These are phyloP conservation scores for Athelia psychrophila DNA, from an alignment of 1,284 basidiomycete genomes.

Conservation along the genomic window DNA sequence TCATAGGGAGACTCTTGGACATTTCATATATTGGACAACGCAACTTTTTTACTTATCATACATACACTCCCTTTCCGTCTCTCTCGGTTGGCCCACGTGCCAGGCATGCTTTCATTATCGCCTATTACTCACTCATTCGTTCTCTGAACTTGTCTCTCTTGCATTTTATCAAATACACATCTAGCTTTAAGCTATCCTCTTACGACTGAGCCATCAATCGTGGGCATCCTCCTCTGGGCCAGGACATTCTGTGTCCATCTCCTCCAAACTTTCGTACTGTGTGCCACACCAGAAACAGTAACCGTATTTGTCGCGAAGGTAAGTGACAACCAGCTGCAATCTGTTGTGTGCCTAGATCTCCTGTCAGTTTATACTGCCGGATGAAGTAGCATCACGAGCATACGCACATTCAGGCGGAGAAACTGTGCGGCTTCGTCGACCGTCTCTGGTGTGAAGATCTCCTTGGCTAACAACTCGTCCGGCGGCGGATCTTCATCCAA, in stretches of 20 bases:
- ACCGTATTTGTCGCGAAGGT: slow-evolving; percentile 65
- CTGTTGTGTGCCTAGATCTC: slow-evolving; percentile 61
- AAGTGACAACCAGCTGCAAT: slow-evolving; percentile 63
- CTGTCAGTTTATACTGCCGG: no score
- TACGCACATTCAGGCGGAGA: slow-evolving; percentile 63
- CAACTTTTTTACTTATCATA: slow-evolving; percentile 5
- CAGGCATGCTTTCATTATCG: slow-evolving; percentile 1
- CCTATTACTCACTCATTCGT: slow-evolving; percentile 12
- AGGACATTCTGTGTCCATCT: slow-evolving; percentile 69
- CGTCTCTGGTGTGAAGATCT: slow-evolving; percentile 47
- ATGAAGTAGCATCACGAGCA: no score
- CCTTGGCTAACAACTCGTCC: slow-evolving; percentile 24
- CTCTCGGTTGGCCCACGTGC: not conserved
- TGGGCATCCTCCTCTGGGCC: slow-evolving; percentile 77
- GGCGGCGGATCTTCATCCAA: slow-evolving; percentile 23
- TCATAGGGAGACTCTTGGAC: no score
- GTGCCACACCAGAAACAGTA: slow-evolving; percentile 91
- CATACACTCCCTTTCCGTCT: slow-evolving; percentile 4
- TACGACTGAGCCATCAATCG: slow-evolving; percentile 44
- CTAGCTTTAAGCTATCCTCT: slow-evolving; percentile 23
- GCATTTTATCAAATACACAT: slow-evolving; percentile 28
- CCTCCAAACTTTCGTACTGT: slow-evolving; percentile 59
- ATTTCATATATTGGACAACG: not conserved
- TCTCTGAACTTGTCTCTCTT: slow-evolving; percentile 14
- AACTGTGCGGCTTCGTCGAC: slow-evolving; percentile 68